Base-by-base conservation (phyloP, 495 filamentous ascomycete species). In the Annulohypoxylon maeteangense region DNA sequence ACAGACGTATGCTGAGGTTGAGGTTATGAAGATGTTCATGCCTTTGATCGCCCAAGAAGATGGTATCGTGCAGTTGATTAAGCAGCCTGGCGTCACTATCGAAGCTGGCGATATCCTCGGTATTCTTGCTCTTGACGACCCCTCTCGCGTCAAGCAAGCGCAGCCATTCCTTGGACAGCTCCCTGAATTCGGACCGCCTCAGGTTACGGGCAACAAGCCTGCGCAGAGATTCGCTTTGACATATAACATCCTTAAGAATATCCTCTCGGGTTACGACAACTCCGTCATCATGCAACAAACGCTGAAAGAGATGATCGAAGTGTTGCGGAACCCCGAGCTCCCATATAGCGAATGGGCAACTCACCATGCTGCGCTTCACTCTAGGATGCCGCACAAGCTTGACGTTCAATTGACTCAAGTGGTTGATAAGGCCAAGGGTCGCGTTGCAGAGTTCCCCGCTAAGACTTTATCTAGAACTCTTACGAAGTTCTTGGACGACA, bases 11-110 rank as follows among this genome's bases (percentile, higher is more conserved):
- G 95, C 95, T 58, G 95, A 99, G 77, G 95, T 99, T 58, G 95
- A 99, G 80, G 96, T 99, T 79, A 99, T 99, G 95, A 99, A 99
- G 87, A 99, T 99, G 95, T 98, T 97, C 85, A 99, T 99, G 95
- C 95, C 95, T 74, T 87, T 99, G 58, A 86, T 99, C 61, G 91
- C 95, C n/a, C 91, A 95, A 80, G 95, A 99, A 79, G 96, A 97
- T 71, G 95, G 95, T 81, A 90, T 95, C 60, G 96, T 99, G 48
- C 94, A 98, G 82, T 87, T 98, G 75, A 97, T 99, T 85, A 99
- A 99, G 88, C 95, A 98, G 83, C 96, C 96, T 59, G 95, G 95
- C 74, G 93, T 95, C 18, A 95, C 93, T n/a, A 91, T 99, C 32
- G 94, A 98, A 80, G 95, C 95, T 75, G 95, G 95, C 77, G 95